Conservation (phyloP, 75 land plant genomes). For the Picea glauca region DNA sequence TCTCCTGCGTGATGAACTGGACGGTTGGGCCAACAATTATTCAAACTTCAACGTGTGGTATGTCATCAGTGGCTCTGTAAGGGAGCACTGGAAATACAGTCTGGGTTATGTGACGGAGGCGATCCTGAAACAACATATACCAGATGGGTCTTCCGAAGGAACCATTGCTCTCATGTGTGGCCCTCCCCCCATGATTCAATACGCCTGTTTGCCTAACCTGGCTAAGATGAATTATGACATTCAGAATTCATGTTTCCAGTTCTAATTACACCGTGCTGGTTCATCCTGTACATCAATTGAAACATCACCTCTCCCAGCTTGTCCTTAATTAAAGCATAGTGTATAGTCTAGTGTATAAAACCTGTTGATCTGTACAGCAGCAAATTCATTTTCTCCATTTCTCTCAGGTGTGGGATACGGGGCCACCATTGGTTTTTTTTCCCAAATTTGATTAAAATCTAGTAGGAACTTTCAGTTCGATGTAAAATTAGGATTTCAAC, state of each 20-base stretch:
- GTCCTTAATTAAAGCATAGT: no score
- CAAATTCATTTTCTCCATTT: no score
- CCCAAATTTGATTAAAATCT: no score
- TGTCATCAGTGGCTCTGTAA: conserved; percentile 39
- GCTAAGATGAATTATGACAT: conserved; percentile 65
- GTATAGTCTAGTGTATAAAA: no score
- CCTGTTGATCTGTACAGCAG: no score
- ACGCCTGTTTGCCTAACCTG: conserved; percentile 71
- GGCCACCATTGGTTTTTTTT: no score
- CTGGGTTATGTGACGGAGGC: conserved; percentile 58
- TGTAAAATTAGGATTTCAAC: no score
- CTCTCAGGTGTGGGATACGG: no score
- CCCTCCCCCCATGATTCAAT: conserved; percentile 76
- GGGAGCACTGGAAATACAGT: conserved; percentile 65
- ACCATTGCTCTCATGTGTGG: conserved; percentile 79
- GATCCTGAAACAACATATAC: conserved; percentile 63
- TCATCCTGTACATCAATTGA: no score
- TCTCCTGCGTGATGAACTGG: conserved; percentile 68
- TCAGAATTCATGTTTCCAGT: conserved; percentile 39
- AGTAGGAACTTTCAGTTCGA: no score
- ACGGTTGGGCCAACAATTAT: conserved; percentile 48
- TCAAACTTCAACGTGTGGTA: conserved; percentile 80
- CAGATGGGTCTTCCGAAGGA: conserved; percentile 25
- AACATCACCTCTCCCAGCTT: no score
- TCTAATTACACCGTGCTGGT: conserved; percentile 18